Conservation (phyloP, 352 stramenopile species). For the Phytophthora megakarya region DNA sequence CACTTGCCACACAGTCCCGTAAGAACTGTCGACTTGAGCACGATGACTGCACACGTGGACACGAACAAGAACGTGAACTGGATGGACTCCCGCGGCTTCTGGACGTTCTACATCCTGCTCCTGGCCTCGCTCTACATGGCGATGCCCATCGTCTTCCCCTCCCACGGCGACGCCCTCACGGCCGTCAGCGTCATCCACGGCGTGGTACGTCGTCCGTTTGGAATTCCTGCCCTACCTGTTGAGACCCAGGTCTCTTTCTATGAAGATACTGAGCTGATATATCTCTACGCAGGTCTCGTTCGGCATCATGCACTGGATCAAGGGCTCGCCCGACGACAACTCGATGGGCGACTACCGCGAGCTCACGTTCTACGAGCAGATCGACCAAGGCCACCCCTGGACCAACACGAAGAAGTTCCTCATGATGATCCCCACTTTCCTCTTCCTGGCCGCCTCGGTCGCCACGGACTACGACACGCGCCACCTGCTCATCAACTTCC, state of each 20-base stretch:
- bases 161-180: conserved; percentile 71
- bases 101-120: conserved; percentile 87
- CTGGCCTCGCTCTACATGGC: conserved; percentile 78
- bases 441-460: conserved; percentile 88
- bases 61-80: conserved; percentile 93
- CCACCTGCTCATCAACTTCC: conserved; percentile 91
- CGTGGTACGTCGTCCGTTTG: conserved; percentile 54
- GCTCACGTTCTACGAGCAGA: conserved; percentile 96
- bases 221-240: not conserved
- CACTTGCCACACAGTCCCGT: not conserved
- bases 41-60: conserved; percentile 57
- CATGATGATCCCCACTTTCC: conserved; percentile 92
- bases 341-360: conserved; percentile 94
- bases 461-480: conserved; percentile 89
- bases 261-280: conserved; percentile 16
- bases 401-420: conserved; percentile 94
- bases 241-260: conserved; percentile 4
- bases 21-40: not conserved
- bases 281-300: conserved; percentile 80
- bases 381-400: conserved; percentile 92
- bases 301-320: conserved; percentile 95
- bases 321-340: conserved; percentile 93
- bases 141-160: conserved; percentile 77
- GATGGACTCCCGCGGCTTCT: conserved; percentile 90
- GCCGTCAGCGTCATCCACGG: conserved; percentile 88